Evolutionary conservation across 1,284 basidiomycete species (phyloP), one percentile per base, ranked within the genome.

Genomic region (Ganoderma lingzhi): DNA sequence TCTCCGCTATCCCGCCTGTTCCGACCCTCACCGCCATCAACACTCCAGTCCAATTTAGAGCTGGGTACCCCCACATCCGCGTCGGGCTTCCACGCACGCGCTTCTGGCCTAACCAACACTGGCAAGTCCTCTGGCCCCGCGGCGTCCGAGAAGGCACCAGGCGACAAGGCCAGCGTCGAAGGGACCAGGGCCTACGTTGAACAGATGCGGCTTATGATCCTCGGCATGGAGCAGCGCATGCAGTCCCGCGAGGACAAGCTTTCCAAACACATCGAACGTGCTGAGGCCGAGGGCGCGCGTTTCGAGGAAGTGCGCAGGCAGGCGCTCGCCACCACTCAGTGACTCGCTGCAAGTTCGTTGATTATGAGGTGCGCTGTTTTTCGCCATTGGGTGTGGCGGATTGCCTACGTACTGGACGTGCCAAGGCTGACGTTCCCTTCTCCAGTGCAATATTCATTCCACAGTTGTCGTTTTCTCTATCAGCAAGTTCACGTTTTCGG

Each of bases 201-300:
- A 71, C 89, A 93, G 72, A 84, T 93, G 6, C 86, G 89, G 42
- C 80, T 91, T 71, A 80, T 93, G 42, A 86, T 94, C 19, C 82
- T 93, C 17, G 92, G 93, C 0, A 93, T 94, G 90, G 91, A 93
- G 71, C 88, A 93, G 74, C 85, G 91, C 62, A 82, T 93, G 71
- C 86, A 91, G 71, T 80, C 79, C 35, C 84, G 91, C 51, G 90
- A 93, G 73, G 87, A 88, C 51, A 88, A 88, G 75, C 80, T 94
- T 37, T 74, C 79, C 14, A 88, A 90, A 78, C 86, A 82, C 32
- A 81, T 93, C 14, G 84, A 88, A 75, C 84, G 83, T 35, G 92
- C 92, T 2, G 90, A 93, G 75, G 79, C 77, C 14, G 90, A 92
- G 75, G 83, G 85, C 17, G 78, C 80, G 59, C 84, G 82, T 73